A percentile compares a stretch with the other conserved stretches of the same genome.
phyloP scores from a whole-genome alignment of 495 filamentous ascomycete genomes.

The Aspergillus panamensis region DNA sequence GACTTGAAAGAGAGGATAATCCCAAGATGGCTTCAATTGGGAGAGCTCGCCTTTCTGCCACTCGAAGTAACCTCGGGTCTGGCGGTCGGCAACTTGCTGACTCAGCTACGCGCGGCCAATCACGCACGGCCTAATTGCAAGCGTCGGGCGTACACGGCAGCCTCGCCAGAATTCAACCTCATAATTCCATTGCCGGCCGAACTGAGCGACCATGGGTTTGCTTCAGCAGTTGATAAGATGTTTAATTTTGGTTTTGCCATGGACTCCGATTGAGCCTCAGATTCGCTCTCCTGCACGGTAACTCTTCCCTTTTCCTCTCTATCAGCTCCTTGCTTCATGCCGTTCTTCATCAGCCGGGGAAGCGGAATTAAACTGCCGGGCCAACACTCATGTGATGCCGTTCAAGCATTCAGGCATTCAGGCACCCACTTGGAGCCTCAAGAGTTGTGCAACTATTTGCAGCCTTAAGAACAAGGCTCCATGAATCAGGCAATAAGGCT shows the following conservation, averaged over 20 bases:
- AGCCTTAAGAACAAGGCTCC: background rate
- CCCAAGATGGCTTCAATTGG: slow-evolving; percentile 29
- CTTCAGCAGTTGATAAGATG: background rate
- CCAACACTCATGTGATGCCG: slow-evolving; percentile 16
- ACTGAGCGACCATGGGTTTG: too few species aligned
- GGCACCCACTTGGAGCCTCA: background rate
- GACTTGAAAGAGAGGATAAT: slow-evolving; percentile 29
- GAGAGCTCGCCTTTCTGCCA: slow-evolving; percentile 17
- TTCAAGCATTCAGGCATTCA: slow-evolving; percentile 9
- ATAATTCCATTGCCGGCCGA: slow-evolving; percentile 7
- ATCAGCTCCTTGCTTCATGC: background rate
- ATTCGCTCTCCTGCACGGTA: background rate
- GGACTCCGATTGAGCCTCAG: background rate
- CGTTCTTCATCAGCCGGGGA: background rate
- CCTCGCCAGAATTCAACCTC: background rate
- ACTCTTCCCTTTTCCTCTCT: background rate
- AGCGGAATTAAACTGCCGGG: slow-evolving; percentile 15
- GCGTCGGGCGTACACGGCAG: slow-evolving; percentile 48
- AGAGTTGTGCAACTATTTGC: too few species aligned
- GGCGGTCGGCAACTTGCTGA: slow-evolving; percentile 36
- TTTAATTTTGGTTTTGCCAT: background rate
- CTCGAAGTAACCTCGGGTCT: slow-evolving; percentile 44
- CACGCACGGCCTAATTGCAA: slow-evolving; percentile 40
- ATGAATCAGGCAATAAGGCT: too few species aligned
- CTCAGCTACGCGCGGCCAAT: slow-evolving; percentile 37